Evolutionary conservation across 2,329 filamentous ascomycete species (phyloP), one percentile per base, ranked within the genome.

Genomic region (Penicillium sp.): DNA sequence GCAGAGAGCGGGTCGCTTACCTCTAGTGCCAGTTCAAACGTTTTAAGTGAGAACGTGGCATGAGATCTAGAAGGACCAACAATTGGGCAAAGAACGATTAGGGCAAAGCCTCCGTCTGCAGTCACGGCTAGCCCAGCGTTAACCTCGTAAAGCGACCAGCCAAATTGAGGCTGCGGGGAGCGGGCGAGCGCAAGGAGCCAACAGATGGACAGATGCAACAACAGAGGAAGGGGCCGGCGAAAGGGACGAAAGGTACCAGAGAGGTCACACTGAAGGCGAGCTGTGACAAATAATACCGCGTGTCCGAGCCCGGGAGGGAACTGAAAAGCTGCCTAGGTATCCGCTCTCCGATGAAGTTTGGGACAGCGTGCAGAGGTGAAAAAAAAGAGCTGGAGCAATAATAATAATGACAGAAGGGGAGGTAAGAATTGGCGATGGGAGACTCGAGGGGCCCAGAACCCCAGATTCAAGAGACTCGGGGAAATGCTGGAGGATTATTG

Each of bases 11-110:
- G 65, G 65, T 62, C 55, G 62, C 65, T 65, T 68, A 66, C 66
- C 62, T 64, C 50, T 62, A 56, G 62, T 59, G 52, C 58, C 53
- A 60, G 65, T 61, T 62, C 64, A 64, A 66, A 67, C 64, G 65
- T 61, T 66, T 58, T 49, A 61, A 57, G 61, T 55, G 61, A 64
- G 62, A 68, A 68, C 66, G 66, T 68, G 65, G 66, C 66, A 68
- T 64, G 61, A 66, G 66, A 66, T 61, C 57, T 45, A 61, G 60
- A 59, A 63, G 56, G 50, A 59, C 51, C 54, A 67, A 67, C 66
- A 68, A 67, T 68, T 67, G 65, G 66, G 61, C 60, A 67, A 67
- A 63, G 60, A 63, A 49, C 55, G 46, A 41, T 64, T 64, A 67
- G 65, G 65, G 65, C 61, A 65, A 62, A 61, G 64, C 56, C 31